A percentile compares a stretch with the other conserved stretches of the same genome.
Conservation (phyloP, 1,284 basidiomycete species). For the Boletellus dicymbophilus region DNA sequence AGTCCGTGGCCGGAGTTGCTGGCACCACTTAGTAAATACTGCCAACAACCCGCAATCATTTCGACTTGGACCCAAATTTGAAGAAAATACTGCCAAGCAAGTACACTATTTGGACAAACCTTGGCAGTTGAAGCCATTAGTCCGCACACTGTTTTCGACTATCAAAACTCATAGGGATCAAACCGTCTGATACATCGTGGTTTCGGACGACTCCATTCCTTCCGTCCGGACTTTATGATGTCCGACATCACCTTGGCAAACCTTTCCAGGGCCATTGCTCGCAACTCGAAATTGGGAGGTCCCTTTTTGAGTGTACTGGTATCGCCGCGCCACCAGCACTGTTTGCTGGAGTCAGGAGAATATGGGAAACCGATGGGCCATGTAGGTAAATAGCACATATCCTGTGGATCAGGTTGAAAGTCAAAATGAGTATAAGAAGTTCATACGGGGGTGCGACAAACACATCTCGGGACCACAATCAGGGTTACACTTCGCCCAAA, state of each 20-base stretch:
- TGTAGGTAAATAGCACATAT: constrained; percentile 45
- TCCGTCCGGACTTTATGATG: neutral
- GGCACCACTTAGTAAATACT: too few relatives aligned
- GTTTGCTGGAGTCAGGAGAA: neutral
- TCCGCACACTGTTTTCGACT: too few relatives aligned
- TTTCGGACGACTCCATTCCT: constrained; percentile 4
- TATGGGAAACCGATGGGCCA: constrained; percentile 39
- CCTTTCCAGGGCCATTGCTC: neutral
- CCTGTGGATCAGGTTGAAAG: too few relatives aligned
- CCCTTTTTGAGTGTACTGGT: neutral
- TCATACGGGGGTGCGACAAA: too few relatives aligned
- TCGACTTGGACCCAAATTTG: too few relatives aligned
- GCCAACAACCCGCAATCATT: too few relatives aligned
- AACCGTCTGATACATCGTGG: constrained; percentile 4
- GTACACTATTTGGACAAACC: too few relatives aligned
- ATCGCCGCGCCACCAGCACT: too few relatives aligned
- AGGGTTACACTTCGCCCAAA: neutral
- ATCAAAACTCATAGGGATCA: constrained; percentile 5
- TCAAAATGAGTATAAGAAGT: too few relatives aligned
- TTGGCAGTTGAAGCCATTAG: too few relatives aligned
- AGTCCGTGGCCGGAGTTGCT: too few relatives aligned
- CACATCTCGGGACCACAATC: neutral
- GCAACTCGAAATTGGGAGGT: neutral
- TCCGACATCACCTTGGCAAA: neutral
- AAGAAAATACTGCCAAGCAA: too few relatives aligned